Base-by-base conservation (phyloP, 768 basidiomycete species). In the Chiua virens region DNA sequence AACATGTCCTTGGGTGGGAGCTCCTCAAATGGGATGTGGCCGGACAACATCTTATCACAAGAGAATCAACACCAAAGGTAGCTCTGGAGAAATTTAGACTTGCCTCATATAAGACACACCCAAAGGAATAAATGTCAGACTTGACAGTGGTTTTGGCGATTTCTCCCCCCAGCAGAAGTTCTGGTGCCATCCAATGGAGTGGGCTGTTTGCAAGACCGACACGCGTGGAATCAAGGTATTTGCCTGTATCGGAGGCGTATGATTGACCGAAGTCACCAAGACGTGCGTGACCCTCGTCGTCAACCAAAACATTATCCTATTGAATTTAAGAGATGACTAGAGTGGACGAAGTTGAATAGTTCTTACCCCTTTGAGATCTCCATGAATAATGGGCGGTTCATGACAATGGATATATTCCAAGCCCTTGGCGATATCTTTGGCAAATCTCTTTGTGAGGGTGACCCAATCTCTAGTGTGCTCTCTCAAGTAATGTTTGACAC, bases 351-450 rank as follows among this genome's bases (percentile, higher is more conserved):
- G n/a, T 54, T 4, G 17, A 17, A 42, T 18, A 20, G 46, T 20
- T 35, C 66, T 58, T 43, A 53, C 75, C 27, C 67, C 68, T 54
- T 76, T 77, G 23, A 77, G 27, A 55, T 77, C 75, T 8, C 75
- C 72, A 22, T 77, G 75, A 14, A 73, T 53, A 23, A 77, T 60
- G 27, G 66, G 60, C 0, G 66, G 66, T 4, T 63, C 47, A 15
- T 57, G 54, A 8, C 7, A 17, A 21, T 70, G 66, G 20, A 70
- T 52, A 35, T 63, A 70, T 13, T 38, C 15, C 13, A 67, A 53
- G 22, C 30, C 68, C 35, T 54, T 35, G 8, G 61, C 63, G 25
- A 65, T 47, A 27, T 56, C 64, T 34, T 9, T 47, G 32, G 32
- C 54, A 54, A 32, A 61, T 14, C 5, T 13, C 23, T 45, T 34